Percentiles rank a stretch among this genome's conserved stretches.
phyloP scores from a whole-genome alignment of 768 basidiomycete genomes.

The Boletus vinaceobasis region DNA sequence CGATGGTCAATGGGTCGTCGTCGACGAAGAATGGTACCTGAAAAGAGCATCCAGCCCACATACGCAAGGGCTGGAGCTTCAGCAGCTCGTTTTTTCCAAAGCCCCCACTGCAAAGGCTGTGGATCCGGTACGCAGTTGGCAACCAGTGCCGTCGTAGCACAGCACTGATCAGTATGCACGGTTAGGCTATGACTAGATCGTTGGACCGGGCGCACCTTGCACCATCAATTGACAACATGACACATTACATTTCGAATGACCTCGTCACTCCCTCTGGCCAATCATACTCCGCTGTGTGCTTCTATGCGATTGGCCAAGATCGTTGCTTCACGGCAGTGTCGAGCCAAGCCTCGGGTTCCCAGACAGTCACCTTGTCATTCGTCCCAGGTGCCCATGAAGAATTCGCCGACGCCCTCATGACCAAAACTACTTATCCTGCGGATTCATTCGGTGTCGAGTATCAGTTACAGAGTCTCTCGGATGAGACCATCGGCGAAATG shows the following conservation, averaged over 20 bases:
- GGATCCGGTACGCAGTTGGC: constrained; percentile 31
- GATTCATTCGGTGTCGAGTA: constrained; percentile 47
- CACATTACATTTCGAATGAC: constrained; percentile 43
- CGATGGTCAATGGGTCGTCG: constrained; percentile 59
- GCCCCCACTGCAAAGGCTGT: constrained; percentile 37
- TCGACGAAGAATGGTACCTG: constrained; percentile 53
- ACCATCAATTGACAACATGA: constrained; percentile 45
- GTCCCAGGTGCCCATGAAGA: constrained; percentile 46
- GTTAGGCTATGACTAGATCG: constrained; percentile 29
- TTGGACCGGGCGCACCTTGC: constrained; percentile 41
- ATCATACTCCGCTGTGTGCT: constrained; percentile 52
- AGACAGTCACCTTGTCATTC: constrained; percentile 52
- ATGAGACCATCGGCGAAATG: constrained; percentile 63
- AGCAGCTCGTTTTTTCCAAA: constrained; percentile 66
- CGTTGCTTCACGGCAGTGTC: constrained; percentile 42
- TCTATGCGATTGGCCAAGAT: constrained; percentile 30
- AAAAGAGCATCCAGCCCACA: constrained; percentile 29
- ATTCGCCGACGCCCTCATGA: constrained; percentile 42
- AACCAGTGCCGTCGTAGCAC: not conserved
- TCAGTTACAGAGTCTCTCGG: constrained; percentile 45
- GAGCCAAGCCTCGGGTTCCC: constrained; percentile 34
- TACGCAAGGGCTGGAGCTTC: constrained; percentile 55
- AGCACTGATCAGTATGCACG: constrained; percentile 1
- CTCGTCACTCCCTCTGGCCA: constrained; percentile 42
- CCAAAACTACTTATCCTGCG: constrained; percentile 24